phyloP scores from a whole-genome alignment of 2,329 filamentous ascomycete genomes.

The Beauveria varroae region DNA sequence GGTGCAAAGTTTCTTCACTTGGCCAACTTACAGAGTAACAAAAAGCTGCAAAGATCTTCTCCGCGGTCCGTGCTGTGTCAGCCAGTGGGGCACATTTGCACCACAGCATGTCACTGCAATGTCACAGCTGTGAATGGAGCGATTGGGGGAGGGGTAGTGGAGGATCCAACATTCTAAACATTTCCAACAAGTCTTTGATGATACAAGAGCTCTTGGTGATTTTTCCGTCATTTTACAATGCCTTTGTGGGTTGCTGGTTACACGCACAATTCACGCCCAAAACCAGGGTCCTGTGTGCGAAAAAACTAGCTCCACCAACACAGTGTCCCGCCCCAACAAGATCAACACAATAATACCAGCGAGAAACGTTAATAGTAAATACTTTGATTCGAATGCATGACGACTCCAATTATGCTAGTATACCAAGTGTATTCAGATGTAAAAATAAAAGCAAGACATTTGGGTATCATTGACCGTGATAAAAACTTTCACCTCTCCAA shows the following conservation, averaged over 20 bases:
- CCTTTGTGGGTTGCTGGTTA: background rate
- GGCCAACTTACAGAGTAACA: background rate
- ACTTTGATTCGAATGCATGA: background rate
- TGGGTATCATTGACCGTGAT: slow-evolving; percentile 3
- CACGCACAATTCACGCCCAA: background rate
- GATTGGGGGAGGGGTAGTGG: background rate
- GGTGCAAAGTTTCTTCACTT: slow-evolving; percentile 10
- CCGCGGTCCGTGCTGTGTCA: slow-evolving; percentile 5
- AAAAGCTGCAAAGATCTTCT: background rate
- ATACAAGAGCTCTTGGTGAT: background rate
- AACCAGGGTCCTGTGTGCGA: background rate
- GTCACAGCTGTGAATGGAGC: background rate
- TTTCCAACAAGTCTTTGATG: background rate
- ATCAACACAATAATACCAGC: background rate
- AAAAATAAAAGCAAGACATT: background rate
- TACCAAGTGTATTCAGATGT: too few relatives aligned
- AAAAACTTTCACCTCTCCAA: background rate
- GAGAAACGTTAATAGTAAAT: too few relatives aligned
- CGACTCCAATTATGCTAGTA: background rate
- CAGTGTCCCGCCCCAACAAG: background rate
- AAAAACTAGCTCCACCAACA: background rate
- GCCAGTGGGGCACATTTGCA: slow-evolving; percentile 1
- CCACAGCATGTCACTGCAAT: slow-evolving; percentile 6
- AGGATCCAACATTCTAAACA: background rate
- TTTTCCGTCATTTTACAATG: background rate